phyloP scores from a whole-genome alignment of 257 asterid genomes.

The Solanum chiquidenum region DNA sequence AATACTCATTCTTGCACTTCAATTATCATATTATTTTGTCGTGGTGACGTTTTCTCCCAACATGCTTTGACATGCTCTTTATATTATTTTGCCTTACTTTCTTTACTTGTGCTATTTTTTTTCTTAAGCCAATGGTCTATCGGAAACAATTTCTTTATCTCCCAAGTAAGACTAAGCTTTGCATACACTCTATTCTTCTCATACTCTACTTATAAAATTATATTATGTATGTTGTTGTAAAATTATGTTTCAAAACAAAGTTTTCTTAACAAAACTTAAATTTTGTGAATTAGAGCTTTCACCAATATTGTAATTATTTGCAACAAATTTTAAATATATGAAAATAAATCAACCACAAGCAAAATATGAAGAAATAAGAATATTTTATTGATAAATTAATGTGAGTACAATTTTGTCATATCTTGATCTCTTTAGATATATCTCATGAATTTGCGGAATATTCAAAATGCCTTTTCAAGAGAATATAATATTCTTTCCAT shows the following conservation, averaged over 20 bases:
- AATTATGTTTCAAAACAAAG: background rate
- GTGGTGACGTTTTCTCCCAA: background rate
- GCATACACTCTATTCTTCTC: background rate
- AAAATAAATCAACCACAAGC: background rate
- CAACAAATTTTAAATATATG: background rate
- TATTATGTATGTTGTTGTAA: too few relatives aligned
- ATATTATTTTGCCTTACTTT: background rate
- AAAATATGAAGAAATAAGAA: too few relatives aligned
- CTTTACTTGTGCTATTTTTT: background rate
- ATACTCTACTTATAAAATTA: background rate
- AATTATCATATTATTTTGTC: background rate
- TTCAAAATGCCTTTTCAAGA: background rate
- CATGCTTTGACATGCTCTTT: background rate
- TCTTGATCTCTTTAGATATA: background rate
- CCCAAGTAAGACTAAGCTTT: background rate
- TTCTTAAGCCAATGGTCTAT: too few relatives aligned
- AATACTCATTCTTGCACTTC: background rate
- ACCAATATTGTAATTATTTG: background rate
- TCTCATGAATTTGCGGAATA: background rate
- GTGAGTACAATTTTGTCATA: background rate
- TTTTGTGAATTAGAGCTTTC: background rate
- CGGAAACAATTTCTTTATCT: too few relatives aligned
- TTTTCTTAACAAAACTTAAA: background rate
- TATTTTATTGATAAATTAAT: too few relatives aligned
- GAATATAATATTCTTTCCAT: background rate